These are phyloP conservation scores for Trichosporon inkin DNA, from an alignment of 1,284 basidiomycete genomes.

Conservation along the genomic window DNA sequence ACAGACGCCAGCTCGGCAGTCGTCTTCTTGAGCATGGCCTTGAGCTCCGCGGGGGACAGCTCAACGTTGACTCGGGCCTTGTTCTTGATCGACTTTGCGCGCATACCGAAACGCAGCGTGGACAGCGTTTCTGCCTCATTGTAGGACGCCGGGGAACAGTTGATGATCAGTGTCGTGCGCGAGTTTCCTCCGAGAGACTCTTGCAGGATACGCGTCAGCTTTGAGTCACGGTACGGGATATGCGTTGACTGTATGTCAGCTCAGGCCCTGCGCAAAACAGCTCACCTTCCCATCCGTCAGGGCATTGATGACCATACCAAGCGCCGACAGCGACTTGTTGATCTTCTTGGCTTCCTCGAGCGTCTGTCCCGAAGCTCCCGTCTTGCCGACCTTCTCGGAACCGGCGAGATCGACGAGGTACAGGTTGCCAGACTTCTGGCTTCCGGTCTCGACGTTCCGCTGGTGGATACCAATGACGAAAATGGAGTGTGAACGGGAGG, in stretches of 20 bases:
- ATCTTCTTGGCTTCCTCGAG: conserved; percentile 99
- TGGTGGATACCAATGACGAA: conserved; percentile 97
- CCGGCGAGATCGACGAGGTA: conserved; percentile 98
- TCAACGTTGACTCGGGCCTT: conserved; percentile 98
- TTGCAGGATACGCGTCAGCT: conserved; percentile 98
- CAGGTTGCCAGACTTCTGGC: conserved; percentile 92
- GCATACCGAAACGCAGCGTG: conserved; percentile 96
- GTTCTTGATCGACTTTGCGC: conserved; percentile 99
- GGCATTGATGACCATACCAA: conserved; percentile 99
- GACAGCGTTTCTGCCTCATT: conserved; percentile 97
- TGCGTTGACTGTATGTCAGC: conserved; percentile 70
- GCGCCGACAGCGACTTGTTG: conserved; percentile 94
- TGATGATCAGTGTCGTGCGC: conserved; percentile 97
- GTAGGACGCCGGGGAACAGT: conserved; percentile 95
- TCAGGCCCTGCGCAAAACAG: neutral
- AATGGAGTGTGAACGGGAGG: conserved; percentile 97
- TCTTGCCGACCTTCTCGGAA: conserved; percentile 98
- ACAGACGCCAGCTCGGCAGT: conserved; percentile 78
- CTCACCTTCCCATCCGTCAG: conserved; percentile 90
- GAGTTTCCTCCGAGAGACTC: conserved; percentile 99
- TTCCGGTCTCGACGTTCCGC: conserved; percentile 90
- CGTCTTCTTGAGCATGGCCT: conserved; percentile 83
- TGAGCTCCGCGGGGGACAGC: conserved; percentile 92
- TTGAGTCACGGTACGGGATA: conserved; percentile 98
- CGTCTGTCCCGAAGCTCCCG: conserved; percentile 96